Percentiles rank a stretch among this genome's conserved stretches.
These are phyloP conservation scores for Schizothecium vesticola DNA, from an alignment of 495 filamentous ascomycete species.

Conservation along the genomic window DNA sequence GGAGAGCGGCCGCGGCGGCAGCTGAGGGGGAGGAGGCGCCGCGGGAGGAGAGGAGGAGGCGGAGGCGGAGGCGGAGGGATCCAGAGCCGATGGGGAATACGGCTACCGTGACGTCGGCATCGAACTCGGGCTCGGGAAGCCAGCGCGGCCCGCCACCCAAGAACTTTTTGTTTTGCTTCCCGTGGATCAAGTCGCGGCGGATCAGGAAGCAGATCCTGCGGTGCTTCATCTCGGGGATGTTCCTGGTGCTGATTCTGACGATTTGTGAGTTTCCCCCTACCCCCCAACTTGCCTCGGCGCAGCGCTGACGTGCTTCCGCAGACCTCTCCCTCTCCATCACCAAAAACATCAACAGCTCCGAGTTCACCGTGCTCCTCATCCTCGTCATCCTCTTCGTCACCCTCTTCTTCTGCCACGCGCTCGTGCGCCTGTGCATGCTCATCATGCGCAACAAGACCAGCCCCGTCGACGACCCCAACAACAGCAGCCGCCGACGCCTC, in stretches of 20 bases:
- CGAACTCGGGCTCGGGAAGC: not conserved
- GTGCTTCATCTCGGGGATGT: slow-evolving; percentile 50
- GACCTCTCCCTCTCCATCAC: slow-evolving; percentile 66
- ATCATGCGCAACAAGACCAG: slow-evolving; percentile 16
- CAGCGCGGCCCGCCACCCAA: slow-evolving; percentile 27
- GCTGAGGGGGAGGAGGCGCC: not conserved
- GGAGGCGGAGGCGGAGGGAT: slow-evolving; percentile 9
- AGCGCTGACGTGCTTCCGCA: slow-evolving; percentile 22
- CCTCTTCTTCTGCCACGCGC: slow-evolving; percentile 73
- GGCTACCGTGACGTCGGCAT: not conserved
- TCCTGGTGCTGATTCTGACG: slow-evolving; percentile 50
- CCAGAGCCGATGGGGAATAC: not conserved
- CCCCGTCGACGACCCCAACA: slow-evolving; percentile 31
- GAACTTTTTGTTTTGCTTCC: slow-evolving; percentile 46
- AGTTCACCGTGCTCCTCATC: slow-evolving; percentile 71
- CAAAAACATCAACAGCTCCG: slow-evolving; percentile 48
- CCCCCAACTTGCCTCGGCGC: not conserved
- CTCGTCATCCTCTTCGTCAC: slow-evolving; percentile 65
- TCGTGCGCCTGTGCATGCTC: slow-evolving; percentile 67
- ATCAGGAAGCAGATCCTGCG: slow-evolving; percentile 53
- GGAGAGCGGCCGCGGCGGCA: slow-evolving; percentile 1
- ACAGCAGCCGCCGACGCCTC: slow-evolving; percentile 19
- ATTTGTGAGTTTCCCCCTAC: slow-evolving; percentile 47
- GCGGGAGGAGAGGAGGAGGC: not conserved
- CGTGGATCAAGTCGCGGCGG: slow-evolving; percentile 48